phyloP scores from a whole-genome alignment of 495 filamentous ascomycete species.

The Aspergillus wentii region DNA sequence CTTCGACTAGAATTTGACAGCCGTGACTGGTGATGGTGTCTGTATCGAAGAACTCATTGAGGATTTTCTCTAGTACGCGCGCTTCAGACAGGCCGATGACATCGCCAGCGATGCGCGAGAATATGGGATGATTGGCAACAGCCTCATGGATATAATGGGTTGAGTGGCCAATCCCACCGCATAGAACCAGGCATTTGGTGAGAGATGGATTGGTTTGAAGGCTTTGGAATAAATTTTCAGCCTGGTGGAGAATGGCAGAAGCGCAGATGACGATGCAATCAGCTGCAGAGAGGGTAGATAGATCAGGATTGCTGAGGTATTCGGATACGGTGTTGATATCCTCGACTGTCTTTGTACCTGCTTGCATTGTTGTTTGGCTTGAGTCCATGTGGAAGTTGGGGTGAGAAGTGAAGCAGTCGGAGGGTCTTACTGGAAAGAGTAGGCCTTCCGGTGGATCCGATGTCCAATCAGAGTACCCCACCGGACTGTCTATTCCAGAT shows the following conservation, averaged over 20 bases:
- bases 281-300: too few relatives aligned
- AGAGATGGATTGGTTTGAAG: slow-evolving; percentile 12
- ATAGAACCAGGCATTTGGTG: slow-evolving; percentile 27
- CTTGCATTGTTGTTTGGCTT: too few relatives aligned
- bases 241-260: slow-evolving; percentile 17
- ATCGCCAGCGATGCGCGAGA: slow-evolving; percentile 9
- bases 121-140: slow-evolving; percentile 18
- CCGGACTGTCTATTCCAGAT: too few relatives aligned
- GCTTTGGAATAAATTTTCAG: slow-evolving; percentile 11
- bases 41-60: slow-evolving; percentile 18
- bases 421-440: too few relatives aligned
- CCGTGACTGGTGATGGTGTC: slow-evolving; percentile 8
- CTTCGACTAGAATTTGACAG: slow-evolving; percentile 26
- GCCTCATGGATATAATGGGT: slow-evolving; percentile 28
- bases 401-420: too few relatives aligned
- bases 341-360: too few relatives aligned
- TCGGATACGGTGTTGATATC: too few relatives aligned
- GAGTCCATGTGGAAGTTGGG: too few relatives aligned
- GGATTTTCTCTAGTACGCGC: slow-evolving; percentile 22
- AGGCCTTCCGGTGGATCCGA: too few relatives aligned
- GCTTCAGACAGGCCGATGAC: slow-evolving; percentile 26
- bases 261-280: slow-evolving; percentile 26
- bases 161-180: slow-evolving; percentile 35
- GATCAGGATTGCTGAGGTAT: too few relatives aligned
- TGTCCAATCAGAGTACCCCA: too few relatives aligned